Base-by-base conservation (phyloP, 1,284 basidiomycete species). In the Marasmius fiardii region DNA sequence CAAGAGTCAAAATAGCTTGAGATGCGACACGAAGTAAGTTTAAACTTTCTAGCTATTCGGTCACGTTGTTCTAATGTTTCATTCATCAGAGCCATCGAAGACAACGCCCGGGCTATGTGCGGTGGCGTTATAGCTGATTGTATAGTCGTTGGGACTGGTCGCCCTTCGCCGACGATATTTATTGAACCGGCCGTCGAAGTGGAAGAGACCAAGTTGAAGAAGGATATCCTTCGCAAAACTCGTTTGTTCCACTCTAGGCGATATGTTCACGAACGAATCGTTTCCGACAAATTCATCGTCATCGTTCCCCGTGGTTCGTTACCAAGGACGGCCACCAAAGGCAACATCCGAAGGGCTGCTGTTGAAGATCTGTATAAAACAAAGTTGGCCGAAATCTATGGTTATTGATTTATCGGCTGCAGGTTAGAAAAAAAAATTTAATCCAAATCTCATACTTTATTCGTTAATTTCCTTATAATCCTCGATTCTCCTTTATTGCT, bases 221-320 rank as follows among this genome's bases (percentile, higher is more conserved):
- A 77, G 61, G 82, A 86, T 37, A 84, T 89, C 64, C 75, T 87
- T 54, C 78, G 83, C 20, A 82, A 83, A 61, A 88, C 81, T 10
- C 73, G 81, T 23, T 76, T 73, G 14, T 89, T 89, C 73, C 83
- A 89, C 67, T 74, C 74, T 4, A 73, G 85, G 39, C 75, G 86
- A 53, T 89, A 88, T 65, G 67, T 85, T 31, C 86, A 89, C 67
- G 86, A 89, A 68, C 83, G 83, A 24, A 84, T 89, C 64, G 74
- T 76, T 3, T 80, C 77, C 21, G 62, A 78, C 8, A 74, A 81
- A 39, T 77, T 85, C 73, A 78, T 89, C 62, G 66, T 88, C 55
- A 69, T 88, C 43, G 85, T 86, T 20, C 74, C 78, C 16, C 71
- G 73, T 47, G 74, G 75, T 43, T 77, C 82, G 1, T 76, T 88